A percentile compares a stretch with the other conserved stretches of the same genome.
phyloP scores from a whole-genome alignment of 2,329 filamentous ascomycete genomes.

The Sclerotinia minor region DNA sequence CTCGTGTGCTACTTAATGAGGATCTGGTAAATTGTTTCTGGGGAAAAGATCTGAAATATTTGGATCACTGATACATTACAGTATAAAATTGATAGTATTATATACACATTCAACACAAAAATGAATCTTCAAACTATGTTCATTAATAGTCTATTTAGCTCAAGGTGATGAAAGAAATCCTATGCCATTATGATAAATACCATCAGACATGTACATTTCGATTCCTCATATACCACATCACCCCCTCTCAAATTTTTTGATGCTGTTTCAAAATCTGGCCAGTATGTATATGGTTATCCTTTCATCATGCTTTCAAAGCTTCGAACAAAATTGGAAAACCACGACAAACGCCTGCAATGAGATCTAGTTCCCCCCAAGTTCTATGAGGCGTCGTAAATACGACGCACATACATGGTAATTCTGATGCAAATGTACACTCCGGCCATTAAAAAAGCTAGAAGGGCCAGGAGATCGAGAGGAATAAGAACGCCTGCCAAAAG shows the following conservation, averaged over 20 bases:
- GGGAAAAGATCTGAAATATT: background rate
- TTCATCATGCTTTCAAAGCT: conserved; percentile 23
- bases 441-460: conserved; percentile 32
- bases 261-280: conserved; percentile 17
- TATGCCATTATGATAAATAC: conserved; percentile 15
- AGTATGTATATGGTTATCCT: conserved; percentile 24
- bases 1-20: background rate
- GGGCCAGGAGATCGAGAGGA: conserved; percentile 39
- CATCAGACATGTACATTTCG: conserved; percentile 15
- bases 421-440: conserved; percentile 38
- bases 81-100: background rate
- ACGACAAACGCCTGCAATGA: conserved; percentile 34
- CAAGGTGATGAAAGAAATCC: conserved; percentile 2
- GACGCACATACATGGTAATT: conserved; percentile 33
- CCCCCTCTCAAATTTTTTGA: conserved; percentile 8
- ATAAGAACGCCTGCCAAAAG: conserved; percentile 39
- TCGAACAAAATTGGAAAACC: conserved; percentile 17
- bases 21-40: too few relatives aligned
- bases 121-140: conserved; percentile 3
- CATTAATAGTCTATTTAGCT: conserved; percentile 19
- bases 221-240: conserved; percentile 14
- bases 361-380: conserved; percentile 35
- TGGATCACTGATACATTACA: background rate
- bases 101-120: background rate
- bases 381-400: conserved; percentile 36